Conservation (phyloP, 192 early-diverging fungal species). For the Backusella australiensis region DNA sequence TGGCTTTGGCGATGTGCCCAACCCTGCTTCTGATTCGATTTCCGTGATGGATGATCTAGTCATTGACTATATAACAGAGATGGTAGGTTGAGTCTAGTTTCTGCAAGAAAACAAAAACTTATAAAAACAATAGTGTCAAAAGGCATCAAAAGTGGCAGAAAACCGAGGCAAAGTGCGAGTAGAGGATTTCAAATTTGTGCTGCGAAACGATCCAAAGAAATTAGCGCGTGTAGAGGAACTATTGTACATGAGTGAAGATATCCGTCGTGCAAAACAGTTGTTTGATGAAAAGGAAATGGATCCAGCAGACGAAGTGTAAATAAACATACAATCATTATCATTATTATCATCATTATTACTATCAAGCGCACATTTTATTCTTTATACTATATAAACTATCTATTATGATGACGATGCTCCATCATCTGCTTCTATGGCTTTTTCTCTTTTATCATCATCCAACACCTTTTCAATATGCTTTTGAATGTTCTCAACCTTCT, state of each 20-base stretch:
- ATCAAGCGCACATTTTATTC: background rate
- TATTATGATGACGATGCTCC: background rate
- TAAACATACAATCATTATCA: background rate
- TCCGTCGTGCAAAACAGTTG: conserved; percentile 61
- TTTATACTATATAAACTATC: background rate
- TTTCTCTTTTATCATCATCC: conserved; percentile 26
- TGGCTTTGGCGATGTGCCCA: conserved; percentile 80
- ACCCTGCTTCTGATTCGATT: conserved; percentile 74
- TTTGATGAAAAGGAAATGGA: conserved; percentile 56
- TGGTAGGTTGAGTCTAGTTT: conserved; percentile 46
- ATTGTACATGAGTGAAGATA: conserved; percentile 73
- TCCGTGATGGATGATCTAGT: conserved; percentile 82
- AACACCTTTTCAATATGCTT: conserved; percentile 37
- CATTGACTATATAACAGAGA: conserved; percentile 71
- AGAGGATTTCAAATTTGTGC: conserved; percentile 71
- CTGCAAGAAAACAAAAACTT: background rate
- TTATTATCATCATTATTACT: background rate
- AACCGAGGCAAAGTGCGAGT: conserved; percentile 62
- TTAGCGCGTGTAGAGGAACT: conserved; percentile 81
- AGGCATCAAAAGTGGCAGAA: conserved; percentile 50
- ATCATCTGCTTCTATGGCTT: background rate
- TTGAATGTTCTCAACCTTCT: conserved; percentile 57
- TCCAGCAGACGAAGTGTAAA: conserved; percentile 11
- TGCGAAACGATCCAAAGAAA: conserved; percentile 80
- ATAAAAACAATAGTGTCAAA: conserved; percentile 43